Base-by-base conservation (phyloP, 2,329 filamentous ascomycete genomes). In the Endocalyx cinctus region DNA sequence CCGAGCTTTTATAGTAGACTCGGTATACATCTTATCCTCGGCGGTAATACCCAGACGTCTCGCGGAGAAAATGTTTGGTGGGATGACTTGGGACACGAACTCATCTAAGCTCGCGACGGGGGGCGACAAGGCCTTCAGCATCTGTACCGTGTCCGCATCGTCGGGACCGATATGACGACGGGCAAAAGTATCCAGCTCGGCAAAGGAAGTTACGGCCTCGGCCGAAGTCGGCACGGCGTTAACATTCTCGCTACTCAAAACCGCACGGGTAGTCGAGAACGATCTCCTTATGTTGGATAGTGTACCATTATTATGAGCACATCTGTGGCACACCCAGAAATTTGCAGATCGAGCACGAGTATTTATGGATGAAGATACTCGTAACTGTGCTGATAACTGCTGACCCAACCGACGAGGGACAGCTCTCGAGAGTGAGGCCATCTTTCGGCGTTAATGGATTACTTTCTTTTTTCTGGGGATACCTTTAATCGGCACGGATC, bases 141-240 rank as follows among this genome's bases (percentile, higher is more conserved):
- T 96, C 52, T 80, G 69, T 46, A 79, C 67, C 1, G 80, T 75
- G 34, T 85, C 80, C 27, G 71, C 66, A 20, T 81, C 71, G 32
- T 82, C 80, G 4, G 88, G 88, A 1, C 89, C 89, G 63, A 96
- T 94, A 63, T 96, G 90, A 30, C 90, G 79, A 38, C 83, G 74
- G 35, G 84, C 72, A 53, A 95, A 94, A 25, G 77, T 77, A 54
- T 82, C 77, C 37, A 77, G 64, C 13, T 52, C 46, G 22, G 49
- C 39, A 45, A 53, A 56, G 29, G 35, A 27, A 35, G 41, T 34
- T 37, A 29, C 17, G 31, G 37, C 35, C 22, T 27, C 35, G 8
- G 31, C 31, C 5, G 46, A 46, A 29, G 46, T 47, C 31, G 47
- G 48, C 19, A 46, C 36, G 17, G 37, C 35, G 25, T 49, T 45